Conservation (phyloP, 2,329 filamentous ascomycete genomes). For the Raffaelea albimanens region DNA sequence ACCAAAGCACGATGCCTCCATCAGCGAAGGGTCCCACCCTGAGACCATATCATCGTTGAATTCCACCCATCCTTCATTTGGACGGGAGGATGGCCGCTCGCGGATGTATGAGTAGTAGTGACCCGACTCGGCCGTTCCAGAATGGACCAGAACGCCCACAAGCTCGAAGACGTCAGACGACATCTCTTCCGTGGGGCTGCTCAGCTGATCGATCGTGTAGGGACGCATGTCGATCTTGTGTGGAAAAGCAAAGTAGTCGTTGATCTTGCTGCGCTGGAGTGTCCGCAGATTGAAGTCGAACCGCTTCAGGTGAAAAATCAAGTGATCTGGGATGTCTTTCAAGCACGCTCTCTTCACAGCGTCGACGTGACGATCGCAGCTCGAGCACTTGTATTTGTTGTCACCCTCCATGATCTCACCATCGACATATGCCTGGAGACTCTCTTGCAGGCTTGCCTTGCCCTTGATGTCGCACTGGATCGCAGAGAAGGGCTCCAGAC, state of each 20-base stretch:
- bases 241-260: conserved; percentile 89
- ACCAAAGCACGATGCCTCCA: conserved; percentile 75
- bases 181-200: conserved; percentile 43
- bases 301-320: conserved; percentile 90
- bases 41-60: conserved; percentile 88
- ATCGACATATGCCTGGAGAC: conserved; percentile 87
- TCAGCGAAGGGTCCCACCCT: conserved; percentile 61
- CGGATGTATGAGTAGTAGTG: conserved; percentile 97
- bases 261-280: conserved; percentile 81
- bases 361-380: conserved; percentile 80
- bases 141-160: conserved; percentile 90
- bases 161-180: conserved; percentile 78
- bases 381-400: conserved; percentile 96
- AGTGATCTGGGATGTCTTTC: conserved; percentile 83
- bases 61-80: conserved; percentile 61
- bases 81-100: conserved; percentile 54
- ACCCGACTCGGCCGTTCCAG: conserved; percentile 84
- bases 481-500: conserved; percentile 82
- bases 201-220: conserved; percentile 81
- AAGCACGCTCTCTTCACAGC: conserved; percentile 88
- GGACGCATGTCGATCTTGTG: conserved; percentile 73
- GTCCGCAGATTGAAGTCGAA: conserved; percentile 75
- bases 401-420: conserved; percentile 95
- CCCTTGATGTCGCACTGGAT: conserved; percentile 96
- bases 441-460: conserved; percentile 74